phyloP scores from a whole-genome alignment of 2,329 filamentous ascomycete species.

The Aspergillus proliferans region DNA sequence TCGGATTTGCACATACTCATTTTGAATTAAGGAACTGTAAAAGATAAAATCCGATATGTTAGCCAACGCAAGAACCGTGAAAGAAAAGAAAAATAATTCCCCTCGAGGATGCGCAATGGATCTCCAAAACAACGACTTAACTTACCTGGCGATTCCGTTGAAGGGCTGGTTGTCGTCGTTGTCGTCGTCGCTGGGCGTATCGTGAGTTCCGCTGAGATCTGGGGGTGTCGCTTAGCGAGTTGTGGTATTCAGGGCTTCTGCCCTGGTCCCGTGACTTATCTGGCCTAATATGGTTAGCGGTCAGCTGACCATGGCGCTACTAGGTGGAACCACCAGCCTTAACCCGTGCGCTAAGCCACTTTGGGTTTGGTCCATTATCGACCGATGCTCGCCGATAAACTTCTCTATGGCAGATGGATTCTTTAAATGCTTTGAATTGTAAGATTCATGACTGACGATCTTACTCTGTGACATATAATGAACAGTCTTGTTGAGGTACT shows the following conservation, averaged over 20 bases:
- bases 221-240: slow-evolving; percentile 37
- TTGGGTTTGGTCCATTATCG: not conserved
- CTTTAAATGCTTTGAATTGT: too few species aligned
- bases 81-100: not conserved
- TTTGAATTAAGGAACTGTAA: slow-evolving; percentile 47
- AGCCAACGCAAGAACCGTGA: not conserved
- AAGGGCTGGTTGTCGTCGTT: slow-evolving; percentile 40
- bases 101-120: not conserved
- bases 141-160: slow-evolving; percentile 41
- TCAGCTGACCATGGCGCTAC: slow-evolving; percentile 8
- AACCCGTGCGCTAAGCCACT: not conserved
- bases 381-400: too few species aligned
- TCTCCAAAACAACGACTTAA: slow-evolving; percentile 8
- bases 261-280: slow-evolving; percentile 23
- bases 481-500: too few species aligned
- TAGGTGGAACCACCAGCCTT: not conserved
- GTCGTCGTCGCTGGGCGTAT: slow-evolving; percentile 41
- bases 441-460: too few species aligned
- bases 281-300: not conserved
- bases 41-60: slow-evolving; percentile 5
- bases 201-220: slow-evolving; percentile 30
- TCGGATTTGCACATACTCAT: slow-evolving; percentile 49
- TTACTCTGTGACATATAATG: too few species aligned
- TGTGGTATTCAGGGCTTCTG: slow-evolving; percentile 34
- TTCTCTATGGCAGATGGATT: too few species aligned